Evolutionary conservation across 257 asterid species (phyloP), one percentile per base, ranked within the genome.

Genomic region (Cinchona pubescens): DNA sequence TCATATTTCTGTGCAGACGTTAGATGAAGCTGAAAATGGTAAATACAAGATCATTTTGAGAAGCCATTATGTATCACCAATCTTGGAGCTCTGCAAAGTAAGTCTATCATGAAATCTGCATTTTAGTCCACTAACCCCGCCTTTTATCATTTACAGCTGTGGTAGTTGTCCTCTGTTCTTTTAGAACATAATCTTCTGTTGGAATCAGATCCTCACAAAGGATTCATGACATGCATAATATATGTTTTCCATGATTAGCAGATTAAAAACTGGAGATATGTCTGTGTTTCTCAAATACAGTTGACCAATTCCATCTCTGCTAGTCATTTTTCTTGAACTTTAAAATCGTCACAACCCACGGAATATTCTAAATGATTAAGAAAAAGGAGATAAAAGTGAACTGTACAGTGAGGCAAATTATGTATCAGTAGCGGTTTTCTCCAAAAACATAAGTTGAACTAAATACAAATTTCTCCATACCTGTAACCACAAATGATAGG

Each of bases 21-120:
- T 94, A 86, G 97, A 88, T 74, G 86, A 86, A 82, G 83, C 85
- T 80, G 97, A 83, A 81, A 88, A 85, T 75, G 94, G 90, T 75
- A 88, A 88, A 85, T 85, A 83, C 88, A 94, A 87, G 88, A 83
- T 90, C 79, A 63, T 74, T 69, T 75, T 94, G 80, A 90, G 85
- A 85, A 89, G 96, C 83, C 96, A 92, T 84, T 96, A 89, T 2
- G 90, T 94, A 49, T 86, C 93, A 73, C 96, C 97, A 34, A 83
- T 92, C 78, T 85, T 94, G 56, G 99, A 94, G 88, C 82, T 88
- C 35, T 94, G 98, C 84, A 89, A 90, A 94, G 99, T 94, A 78
- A 89, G 64, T 60, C 32, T 59, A 30, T 13, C 29, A 51, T 7
- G 19, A 48, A 30, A 51, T 34, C 46, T 34, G 23, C 30, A 29